Evolutionary conservation across 2,329 filamentous ascomycete species (phyloP), one percentile per base, ranked within the genome.

Genomic region (Paecilomyces sp.): DNA sequence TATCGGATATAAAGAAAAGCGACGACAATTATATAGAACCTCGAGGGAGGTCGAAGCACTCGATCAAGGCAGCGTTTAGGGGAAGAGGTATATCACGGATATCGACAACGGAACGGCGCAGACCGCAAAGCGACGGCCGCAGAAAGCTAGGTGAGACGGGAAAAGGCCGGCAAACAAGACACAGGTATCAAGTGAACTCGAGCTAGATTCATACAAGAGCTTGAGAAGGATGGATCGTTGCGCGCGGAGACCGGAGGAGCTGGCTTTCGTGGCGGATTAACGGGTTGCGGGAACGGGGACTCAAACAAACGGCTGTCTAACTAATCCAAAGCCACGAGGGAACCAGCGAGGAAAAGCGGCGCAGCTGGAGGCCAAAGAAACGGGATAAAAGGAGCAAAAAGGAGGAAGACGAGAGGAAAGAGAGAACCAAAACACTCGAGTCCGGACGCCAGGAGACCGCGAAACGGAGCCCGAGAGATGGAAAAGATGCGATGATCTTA

Each of bases 391-490:
- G 55, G 28, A 54, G 18, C 31, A 60, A 57, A 57, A 30, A 58
- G 25, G 51, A 57, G 30, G 55, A 57, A 61, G 60, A 47, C 34
- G 57, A 58, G 28, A 60, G 56, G 62, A 61, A 57, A 61, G 54
- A 52, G 50, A 56, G 60, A 53, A 55, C 60, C 34, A 59, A 54
- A 60, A 55, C 57, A 62, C 58, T 58, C 60, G 53, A 58, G n/a
- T 55, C 59, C 59, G 31, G 59, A 60, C 52, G 36, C 54, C 59
- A 57, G 30, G 28, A 54, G 56, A 58, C 33, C n/a, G 59, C 56
- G 58, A 55, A 57, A 34, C 54, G 58, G 61, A 59, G 51, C 41
- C 52, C 55, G 61, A 70, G 67, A 66, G 67, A 70, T 67, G 66
- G 63, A 67, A 71, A 62, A 62, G 62, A 66, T 62, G 61, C 59